Evolutionary conservation across 306 rosid species (phyloP).

Genomic region (Vigna unguiculata): DNA sequence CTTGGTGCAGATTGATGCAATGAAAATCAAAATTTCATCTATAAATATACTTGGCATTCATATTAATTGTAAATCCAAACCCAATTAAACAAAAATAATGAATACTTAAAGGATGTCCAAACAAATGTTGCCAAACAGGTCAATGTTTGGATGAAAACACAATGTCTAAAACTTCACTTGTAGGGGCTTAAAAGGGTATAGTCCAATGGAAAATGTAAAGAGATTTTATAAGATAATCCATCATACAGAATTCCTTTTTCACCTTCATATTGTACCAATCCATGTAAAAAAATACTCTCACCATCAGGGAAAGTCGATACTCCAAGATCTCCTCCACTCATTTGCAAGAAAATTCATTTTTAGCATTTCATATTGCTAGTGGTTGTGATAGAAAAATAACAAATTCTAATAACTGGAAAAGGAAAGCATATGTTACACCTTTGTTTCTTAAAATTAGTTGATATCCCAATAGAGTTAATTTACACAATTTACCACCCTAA

Average conservation of each 20-base stretch:
- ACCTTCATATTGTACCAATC: conserved; percentile 96
- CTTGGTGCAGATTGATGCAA: background rate
- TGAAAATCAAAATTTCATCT: conserved; percentile 24
- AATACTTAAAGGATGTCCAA: conserved; percentile 97
- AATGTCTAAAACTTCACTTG: conserved; percentile 88
- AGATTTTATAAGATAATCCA: conserved; percentile 93
- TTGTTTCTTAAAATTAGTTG: conserved; percentile 21
- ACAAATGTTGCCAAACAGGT: conserved; percentile 95
- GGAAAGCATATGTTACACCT: conserved; percentile 7
- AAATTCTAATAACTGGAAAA: conserved; percentile 5
- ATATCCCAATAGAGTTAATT: conserved; percentile 5
- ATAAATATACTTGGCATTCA: conserved; percentile 3
- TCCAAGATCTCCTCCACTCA: conserved; percentile 94
- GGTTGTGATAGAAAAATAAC: background rate
- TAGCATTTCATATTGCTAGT: background rate
- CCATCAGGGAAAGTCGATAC: conserved; percentile 94
- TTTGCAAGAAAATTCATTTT: conserved; percentile 55
- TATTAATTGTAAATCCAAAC: conserved; percentile 30
- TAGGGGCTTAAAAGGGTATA: conserved; percentile 96
- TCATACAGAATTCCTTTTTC: conserved; percentile 91
- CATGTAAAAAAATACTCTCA: conserved; percentile 91
- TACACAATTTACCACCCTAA: background rate
- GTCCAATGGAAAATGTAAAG: conserved; percentile 84
- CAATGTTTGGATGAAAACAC: conserved; percentile 99
- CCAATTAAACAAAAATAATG: conserved; percentile 4